These are phyloP conservation scores for Withania somnifera DNA, from an alignment of 305 asterid species.

Conservation along the genomic window DNA sequence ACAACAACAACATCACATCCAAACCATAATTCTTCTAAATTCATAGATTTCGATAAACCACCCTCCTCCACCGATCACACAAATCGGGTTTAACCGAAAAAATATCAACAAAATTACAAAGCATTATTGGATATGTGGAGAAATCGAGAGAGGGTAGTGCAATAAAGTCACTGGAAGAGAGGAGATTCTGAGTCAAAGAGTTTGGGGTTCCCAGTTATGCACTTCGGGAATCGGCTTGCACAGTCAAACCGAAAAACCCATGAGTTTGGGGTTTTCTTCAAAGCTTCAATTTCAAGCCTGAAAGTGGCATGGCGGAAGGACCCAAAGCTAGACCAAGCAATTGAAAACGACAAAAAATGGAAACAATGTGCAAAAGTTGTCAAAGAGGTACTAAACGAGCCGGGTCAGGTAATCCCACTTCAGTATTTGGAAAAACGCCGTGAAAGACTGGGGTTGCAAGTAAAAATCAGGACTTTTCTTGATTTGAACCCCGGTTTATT, in stretches of 20 bases:
- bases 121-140: too few species aligned
- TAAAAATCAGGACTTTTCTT: constrained; percentile 34
- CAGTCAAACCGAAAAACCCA: not conserved
- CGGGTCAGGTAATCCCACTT: constrained; percentile 75
- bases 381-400: constrained; percentile 80
- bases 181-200: constrained; percentile 13
- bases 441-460: constrained; percentile 47
- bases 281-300: constrained; percentile 62
- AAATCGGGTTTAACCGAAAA: too few species aligned
- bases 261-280: constrained; percentile 7
- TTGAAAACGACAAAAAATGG: constrained; percentile 77
- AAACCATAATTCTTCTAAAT: constrained; percentile 31
- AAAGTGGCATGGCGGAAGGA: constrained; percentile 85
- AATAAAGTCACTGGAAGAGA: constrained; percentile 2
- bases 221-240: not conserved
- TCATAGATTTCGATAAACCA: constrained; percentile 14
- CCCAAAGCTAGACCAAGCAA: constrained; percentile 71
- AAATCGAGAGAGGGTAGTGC: too few species aligned
- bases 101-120: too few species aligned
- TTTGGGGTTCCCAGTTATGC: too few species aligned
- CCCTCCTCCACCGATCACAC: too few species aligned
- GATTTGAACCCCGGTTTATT: constrained; percentile 50
- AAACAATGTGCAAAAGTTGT: constrained; percentile 64
- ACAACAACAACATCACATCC: constrained; percentile 27
- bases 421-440: constrained; percentile 76